These are phyloP conservation scores for Coniosporium tulheliwenetii DNA, from an alignment of 2,329 filamentous ascomycete genomes.

Conservation along the genomic window DNA sequence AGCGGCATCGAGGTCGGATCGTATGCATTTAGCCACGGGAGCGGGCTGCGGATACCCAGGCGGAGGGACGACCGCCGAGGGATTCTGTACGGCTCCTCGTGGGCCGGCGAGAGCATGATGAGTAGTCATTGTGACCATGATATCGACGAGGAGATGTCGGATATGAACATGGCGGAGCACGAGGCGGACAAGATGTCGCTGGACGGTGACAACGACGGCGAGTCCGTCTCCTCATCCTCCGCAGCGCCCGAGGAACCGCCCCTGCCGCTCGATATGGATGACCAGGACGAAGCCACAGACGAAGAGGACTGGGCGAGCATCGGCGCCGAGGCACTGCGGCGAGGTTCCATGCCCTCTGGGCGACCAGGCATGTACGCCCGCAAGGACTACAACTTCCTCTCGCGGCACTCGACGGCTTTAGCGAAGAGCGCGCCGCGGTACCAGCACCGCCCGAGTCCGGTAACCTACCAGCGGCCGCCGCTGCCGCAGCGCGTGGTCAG, in stretches of 20 bases:
- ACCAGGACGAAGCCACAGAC: constrained; percentile 62
- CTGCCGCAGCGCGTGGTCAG: not conserved
- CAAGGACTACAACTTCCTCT: not conserved
- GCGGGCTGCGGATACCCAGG: constrained; percentile 32
- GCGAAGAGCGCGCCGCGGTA: not conserved
- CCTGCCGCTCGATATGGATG: constrained; percentile 55
- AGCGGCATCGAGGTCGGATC: constrained; percentile 29
- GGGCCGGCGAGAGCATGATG: constrained; percentile 57
- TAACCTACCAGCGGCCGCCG: too few relatives aligned
- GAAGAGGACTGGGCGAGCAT: constrained; percentile 93
- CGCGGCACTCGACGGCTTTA: not conserved
- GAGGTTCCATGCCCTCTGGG: constrained; percentile 2
- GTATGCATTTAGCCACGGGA: constrained; percentile 22
- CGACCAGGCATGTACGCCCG: constrained; percentile 1
- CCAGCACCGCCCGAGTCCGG: not conserved
- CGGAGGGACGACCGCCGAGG: constrained; percentile 4
- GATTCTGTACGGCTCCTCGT: constrained; percentile 37
- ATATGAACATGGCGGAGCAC: constrained; percentile 57
- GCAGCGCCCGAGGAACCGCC: constrained; percentile 46
- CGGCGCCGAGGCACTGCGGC: constrained; percentile 67
- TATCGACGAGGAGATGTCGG: constrained; percentile 23
- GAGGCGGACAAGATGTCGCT: constrained; percentile 94
- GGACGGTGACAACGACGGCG: constrained; percentile 48
- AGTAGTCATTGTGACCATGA: constrained; percentile 33
- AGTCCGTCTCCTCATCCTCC: constrained; percentile 61